These are phyloP conservation scores for Artomyces pyxidatus DNA, from an alignment of 768 basidiomycete genomes.

Conservation along the genomic window DNA sequence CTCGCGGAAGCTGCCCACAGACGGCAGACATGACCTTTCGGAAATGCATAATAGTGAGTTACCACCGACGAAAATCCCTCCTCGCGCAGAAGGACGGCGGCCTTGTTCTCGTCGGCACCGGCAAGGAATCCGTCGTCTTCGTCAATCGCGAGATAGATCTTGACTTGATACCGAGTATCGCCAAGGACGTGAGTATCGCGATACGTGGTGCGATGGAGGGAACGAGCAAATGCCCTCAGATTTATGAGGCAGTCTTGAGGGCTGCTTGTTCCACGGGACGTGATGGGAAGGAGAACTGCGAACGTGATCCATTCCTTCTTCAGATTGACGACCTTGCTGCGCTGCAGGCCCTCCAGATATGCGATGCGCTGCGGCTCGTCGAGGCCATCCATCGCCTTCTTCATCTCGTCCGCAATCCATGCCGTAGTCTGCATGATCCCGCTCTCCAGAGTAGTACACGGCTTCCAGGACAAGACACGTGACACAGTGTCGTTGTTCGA, in stretches of 20 bases:
- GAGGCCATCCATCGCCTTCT: conserved; percentile 11
- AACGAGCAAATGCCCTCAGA: conserved; percentile 34
- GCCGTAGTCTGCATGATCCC: conserved; percentile 38
- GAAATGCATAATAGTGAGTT: conserved; percentile 31
- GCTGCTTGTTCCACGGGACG: conserved; percentile 34
- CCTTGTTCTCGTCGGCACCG: conserved; percentile 21
- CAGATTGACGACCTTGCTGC: conserved; percentile 34
- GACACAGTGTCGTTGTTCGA: conserved; percentile 38
- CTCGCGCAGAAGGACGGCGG: conserved; percentile 28
- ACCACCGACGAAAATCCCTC: conserved; percentile 31
- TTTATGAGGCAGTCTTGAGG: conserved; percentile 33
- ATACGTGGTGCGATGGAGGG: conserved; percentile 38
- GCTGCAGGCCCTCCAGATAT: conserved; percentile 19
- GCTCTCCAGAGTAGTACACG: conserved; percentile 30
- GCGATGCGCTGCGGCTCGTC: conserved; percentile 7
- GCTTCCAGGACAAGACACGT: conserved; percentile 33
- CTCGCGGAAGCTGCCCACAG: conserved; percentile 47
- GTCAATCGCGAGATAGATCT: conserved; percentile 48
- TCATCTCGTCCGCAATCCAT: conserved; percentile 41
- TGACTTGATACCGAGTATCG: conserved; percentile 26
- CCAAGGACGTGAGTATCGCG: conserved; percentile 29
- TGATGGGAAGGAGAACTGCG: conserved; percentile 51
- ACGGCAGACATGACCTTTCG: conserved; percentile 40
- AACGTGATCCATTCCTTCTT: conserved; percentile 29
- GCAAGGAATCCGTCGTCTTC: conserved; percentile 37